Evolutionary conservation across 202 grass and related monocot genomes (phyloP).

Genomic region (Carex arenaria): DNA sequence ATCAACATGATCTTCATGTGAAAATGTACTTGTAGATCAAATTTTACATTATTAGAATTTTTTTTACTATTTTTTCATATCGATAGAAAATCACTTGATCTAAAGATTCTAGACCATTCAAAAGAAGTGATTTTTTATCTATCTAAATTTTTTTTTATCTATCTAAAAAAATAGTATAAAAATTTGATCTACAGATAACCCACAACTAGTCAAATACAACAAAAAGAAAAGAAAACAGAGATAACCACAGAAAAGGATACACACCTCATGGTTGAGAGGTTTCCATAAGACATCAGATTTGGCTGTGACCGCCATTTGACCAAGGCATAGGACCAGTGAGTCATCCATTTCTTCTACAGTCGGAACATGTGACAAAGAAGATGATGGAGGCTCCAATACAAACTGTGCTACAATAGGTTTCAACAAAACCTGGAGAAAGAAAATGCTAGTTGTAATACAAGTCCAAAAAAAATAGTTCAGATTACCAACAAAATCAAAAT

Average conservation of each 20-base stretch:
- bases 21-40: no score
- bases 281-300: slow-evolving; percentile 89
- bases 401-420: slow-evolving; percentile 79
- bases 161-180: no score
- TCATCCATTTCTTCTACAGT: slow-evolving; percentile 85
- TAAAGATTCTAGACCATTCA: no score
- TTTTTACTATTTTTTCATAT: no score
- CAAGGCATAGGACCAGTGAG: slow-evolving; percentile 65
- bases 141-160: no score
- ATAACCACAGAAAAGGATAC: slow-evolving; percentile 1
- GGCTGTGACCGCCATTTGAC: slow-evolving; percentile 86
- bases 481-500: background rate
- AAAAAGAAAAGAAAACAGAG: background rate
- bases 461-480: background rate
- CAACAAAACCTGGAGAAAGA: slow-evolving; percentile 46
- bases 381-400: slow-evolving; percentile 49
- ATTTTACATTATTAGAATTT: no score
- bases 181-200: background rate
- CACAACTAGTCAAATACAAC: background rate
- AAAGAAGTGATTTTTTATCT: no score
- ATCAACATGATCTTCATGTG: no score
- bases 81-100: no score
- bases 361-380: slow-evolving; percentile 32
- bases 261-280: slow-evolving; percentile 89
- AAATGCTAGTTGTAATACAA: background rate